Base-by-base conservation (phyloP, 208 protist genomes). In the Jaenimonas drosophilae region DNA sequence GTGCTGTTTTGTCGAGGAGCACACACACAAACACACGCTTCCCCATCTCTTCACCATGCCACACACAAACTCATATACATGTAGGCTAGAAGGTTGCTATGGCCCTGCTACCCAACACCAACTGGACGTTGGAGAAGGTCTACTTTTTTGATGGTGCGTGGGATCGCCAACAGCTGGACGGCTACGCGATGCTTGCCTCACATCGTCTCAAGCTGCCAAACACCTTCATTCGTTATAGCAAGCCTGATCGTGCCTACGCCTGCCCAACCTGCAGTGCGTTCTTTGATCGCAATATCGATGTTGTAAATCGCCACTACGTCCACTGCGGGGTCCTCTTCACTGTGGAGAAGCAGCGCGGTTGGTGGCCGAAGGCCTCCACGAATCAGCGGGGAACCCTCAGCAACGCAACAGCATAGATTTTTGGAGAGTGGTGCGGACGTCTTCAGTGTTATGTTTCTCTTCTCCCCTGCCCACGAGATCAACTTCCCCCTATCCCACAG, bases 261-360 rank as follows among this genome's bases (percentile, higher is more conserved):
- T 59, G 43, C 31, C 54, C 54, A n/a, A 26, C 12, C 9, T 59
- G 44, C 17, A 40, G 32, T 7, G 21, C 24, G 17, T 59, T 53
- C 16, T 53, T 59, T 42, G 54, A 59, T 44, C 44, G 44, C 2
- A 51, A 53, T 23, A 53, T 61, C 23, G 46, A 61, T 38, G n/a
- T 25, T 47, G 46, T 54, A n/a, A 31, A 26, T 3, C 34, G 45
- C 9, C 45, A 61, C 23, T 53, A 24, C 48, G 48, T 31, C 48
- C 17, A 0, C 33, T 40, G 17, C 30, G 38, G 19, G 21, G 23
- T 44, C 48, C 32, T 30, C 14, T 24, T 5, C 36, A 6, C 6
- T 6, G 11, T 6, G 36, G 6, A 7, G 36, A 12, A 9, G 36
- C 36, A 4, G 16, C 3, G 24, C 23, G n/a, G 38, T 19, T 41